A percentile compares a stretch with the other conserved stretches of the same genome.
phyloP scores from a whole-genome alignment of 2,329 filamentous ascomycete genomes.

The Aureobasidium namibiae region DNA sequence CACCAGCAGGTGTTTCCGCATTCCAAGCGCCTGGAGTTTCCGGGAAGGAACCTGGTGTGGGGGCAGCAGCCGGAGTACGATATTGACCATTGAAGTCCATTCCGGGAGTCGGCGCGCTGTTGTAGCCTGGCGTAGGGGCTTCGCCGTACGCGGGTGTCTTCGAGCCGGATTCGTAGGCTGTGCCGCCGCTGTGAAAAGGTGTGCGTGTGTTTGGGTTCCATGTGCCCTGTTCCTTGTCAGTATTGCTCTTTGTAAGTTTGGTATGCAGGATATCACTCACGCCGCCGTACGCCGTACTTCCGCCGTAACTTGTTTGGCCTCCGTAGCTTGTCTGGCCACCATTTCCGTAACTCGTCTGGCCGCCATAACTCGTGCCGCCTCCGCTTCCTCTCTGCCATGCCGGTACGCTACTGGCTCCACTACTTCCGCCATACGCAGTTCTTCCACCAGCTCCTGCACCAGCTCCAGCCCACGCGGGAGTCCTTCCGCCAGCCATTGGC shows the following conservation, averaged over 20 bases:
- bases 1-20: slow-evolving; percentile 48
- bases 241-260: slow-evolving; percentile 9
- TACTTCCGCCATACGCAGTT: slow-evolving; percentile 36
- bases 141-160: slow-evolving; percentile 45
- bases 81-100: slow-evolving; percentile 28
- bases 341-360: no score
- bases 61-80: slow-evolving; percentile 42
- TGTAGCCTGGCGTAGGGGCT: slow-evolving; percentile 45
- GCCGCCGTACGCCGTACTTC: slow-evolving; percentile 31
- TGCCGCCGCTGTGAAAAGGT: slow-evolving; percentile 60
- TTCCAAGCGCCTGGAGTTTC: slow-evolving; percentile 44
- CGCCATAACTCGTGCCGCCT: slow-evolving; percentile 37
- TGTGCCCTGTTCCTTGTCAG: slow-evolving; percentile 22
- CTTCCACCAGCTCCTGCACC: slow-evolving; percentile 33
- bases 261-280: slow-evolving; percentile 20
- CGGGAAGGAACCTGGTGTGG: slow-evolving; percentile 49
- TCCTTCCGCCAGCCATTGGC: slow-evolving; percentile 32
- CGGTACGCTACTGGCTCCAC: slow-evolving; percentile 39
- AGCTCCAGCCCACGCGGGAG: slow-evolving; percentile 38
- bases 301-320: slow-evolving; percentile 57
- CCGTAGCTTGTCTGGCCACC: no score
- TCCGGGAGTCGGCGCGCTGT: slow-evolving; percentile 35
- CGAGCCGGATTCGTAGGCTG: slow-evolving; percentile 49
- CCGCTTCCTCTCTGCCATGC: slow-evolving; percentile 32
- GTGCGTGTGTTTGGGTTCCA: slow-evolving; percentile 31